Percentiles rank a stretch among this genome's conserved stretches.
Conservation (phyloP, 306 rosid species). For the Dalbergia cultrata region DNA sequence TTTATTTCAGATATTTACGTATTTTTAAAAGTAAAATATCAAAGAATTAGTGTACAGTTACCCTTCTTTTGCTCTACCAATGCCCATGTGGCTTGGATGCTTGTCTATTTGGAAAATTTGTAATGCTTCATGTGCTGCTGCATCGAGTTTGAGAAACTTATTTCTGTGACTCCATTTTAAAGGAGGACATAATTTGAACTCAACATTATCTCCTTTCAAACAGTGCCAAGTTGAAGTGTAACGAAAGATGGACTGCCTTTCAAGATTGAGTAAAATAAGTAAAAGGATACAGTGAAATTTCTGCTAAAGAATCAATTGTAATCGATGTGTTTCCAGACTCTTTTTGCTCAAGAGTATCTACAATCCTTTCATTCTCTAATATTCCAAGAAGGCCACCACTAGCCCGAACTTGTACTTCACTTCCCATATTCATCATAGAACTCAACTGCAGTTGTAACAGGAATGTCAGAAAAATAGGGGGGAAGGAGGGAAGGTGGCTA, state of each 20-base stretch:
- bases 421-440: constrained; percentile 97
- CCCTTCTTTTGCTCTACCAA: constrained; percentile 99
- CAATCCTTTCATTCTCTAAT: constrained; percentile 89
- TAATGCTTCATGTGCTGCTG: constrained; percentile 91
- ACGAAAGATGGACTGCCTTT: constrained; percentile 35
- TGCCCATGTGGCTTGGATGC: constrained; percentile 99
- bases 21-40: constrained; percentile 28
- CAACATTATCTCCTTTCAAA: constrained; percentile 28
- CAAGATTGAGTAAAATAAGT: constrained; percentile 35
- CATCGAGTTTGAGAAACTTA: constrained; percentile 91
- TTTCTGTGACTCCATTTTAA: constrained; percentile 70
- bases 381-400: constrained; percentile 99
- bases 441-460: constrained; percentile 66
- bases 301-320: constrained; percentile 76
- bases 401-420: constrained; percentile 94
- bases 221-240: constrained; percentile 37
- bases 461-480: not conserved
- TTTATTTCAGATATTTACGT: constrained; percentile 41
- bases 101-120: constrained; percentile 97
- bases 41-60: constrained; percentile 47
- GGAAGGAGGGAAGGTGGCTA: constrained; percentile 8
- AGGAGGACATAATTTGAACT: constrained; percentile 52
- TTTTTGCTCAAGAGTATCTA: constrained; percentile 82
- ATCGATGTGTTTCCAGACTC: constrained; percentile 84
- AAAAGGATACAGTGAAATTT: constrained; percentile 88